Evolutionary conservation across 2,329 filamentous ascomycete genomes (phyloP), one percentile per base, ranked within the genome.

Genomic region (Leptographium radiaticola): DNA sequence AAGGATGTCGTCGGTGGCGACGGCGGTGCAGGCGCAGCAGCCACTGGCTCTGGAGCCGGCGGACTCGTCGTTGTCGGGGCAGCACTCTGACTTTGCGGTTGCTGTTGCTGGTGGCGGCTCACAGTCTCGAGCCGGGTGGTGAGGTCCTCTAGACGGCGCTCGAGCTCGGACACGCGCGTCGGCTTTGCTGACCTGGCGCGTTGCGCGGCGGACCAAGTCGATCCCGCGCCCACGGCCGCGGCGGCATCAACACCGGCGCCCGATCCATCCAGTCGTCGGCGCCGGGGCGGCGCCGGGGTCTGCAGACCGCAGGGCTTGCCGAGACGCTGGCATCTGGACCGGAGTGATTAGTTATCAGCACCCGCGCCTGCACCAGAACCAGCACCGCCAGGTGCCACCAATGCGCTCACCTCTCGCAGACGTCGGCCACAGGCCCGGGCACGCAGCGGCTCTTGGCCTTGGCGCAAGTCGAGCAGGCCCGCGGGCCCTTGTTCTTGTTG

Each of bases 361-460:
- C 38, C 18, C 16, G 15, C 16, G 38, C 31, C 9, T 6, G 12
- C n/a, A 25, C 9, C 18, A 8, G 30, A 16, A 39, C 7, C n/a
- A 30, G 8, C 39, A 45, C 16, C 33, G 10, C n/a, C n/a, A n/a
- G n/a, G n/a, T n/a, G n/a, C n/a, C n/a, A 40, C 16, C n/a, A 39
- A 16, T 38, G 10, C 30, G 54, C 67, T 61, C 59, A 76, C 73
- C 74, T 70, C 57, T 77, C 74, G 58, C 74, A 77, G 53, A 72
- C 71, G 53, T 66, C 64, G 38, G 63, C 66, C 15, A 63, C 62
- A 11, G 70, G 68, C 3, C 73, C 70, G 0, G 71, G 66, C 31
- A 75, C 70, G 46, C 74, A 77, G 59, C 74, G 67, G 34, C 73
- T 70, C 60, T 77, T 77, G n/a, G 74, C 74, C 59, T 71, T 74